Base-by-base conservation (phyloP, 208 protist species). In the Naegleria gruberi region DNA sequence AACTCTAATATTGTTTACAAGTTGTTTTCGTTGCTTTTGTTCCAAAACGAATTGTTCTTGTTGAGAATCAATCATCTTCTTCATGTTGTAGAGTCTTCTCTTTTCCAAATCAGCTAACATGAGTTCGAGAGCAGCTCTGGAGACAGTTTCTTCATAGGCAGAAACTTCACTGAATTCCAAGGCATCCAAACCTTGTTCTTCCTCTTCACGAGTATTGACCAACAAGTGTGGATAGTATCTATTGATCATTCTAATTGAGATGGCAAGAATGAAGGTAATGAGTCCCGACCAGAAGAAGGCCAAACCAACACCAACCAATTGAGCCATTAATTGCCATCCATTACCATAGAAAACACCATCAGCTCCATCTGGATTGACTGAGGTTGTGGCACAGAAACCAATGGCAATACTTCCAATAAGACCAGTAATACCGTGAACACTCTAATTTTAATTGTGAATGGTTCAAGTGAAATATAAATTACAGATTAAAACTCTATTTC, bases 361-460 rank as follows among this genome's bases (percentile, higher is more conserved):
- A 1, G 82, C 89, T 46, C 74, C 51, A 17, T 1, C 8, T 43
- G 77, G 57, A 45, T 90, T 47, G 30, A 92, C 23, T 89, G 4
- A 17, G 4, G 17, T 43, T 40, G 19, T 37, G 30, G 46, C 91
- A 41, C 89, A 44, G 73, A 96, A 89, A 23, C 94, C 93, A 82
- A 94, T 95, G 37, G 87, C 90, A 19, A 95, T 37, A 40, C 90
- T 85, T 40, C 92, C 94, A 65, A 95, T 90, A 17, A 95, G 45
- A 83, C 94, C 93, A 77, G 92, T 91, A 30, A 94, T 45, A 44
- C 94, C 94, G 86, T 96, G 94, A 15, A 95, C 91, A 45, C 44
- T 77, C 65, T 77, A 37, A 37, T 5, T 55, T 55, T 55, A 15
- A 55, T 15, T 19, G 46, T 55, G 46, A 55, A 55, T 19, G 19